Evolutionary conservation across 352 stramenopile genomes (phyloP).

Genomic region (Porosira glacialis): DNA sequence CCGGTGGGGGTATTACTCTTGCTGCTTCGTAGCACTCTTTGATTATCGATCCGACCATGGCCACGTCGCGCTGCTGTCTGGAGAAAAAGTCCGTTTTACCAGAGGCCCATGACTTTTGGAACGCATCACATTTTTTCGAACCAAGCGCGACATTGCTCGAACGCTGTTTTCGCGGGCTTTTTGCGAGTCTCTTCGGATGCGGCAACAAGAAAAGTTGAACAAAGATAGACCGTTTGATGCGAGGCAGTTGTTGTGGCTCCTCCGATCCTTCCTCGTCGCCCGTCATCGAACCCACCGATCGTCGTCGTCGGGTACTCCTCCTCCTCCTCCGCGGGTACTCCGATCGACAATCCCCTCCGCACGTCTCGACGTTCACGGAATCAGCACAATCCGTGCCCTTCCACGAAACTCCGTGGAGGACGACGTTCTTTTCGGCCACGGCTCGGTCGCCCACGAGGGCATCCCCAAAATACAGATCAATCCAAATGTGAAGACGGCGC

Average conservation of each 20-base stretch:
- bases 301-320: no score
- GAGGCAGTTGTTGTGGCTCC: conserved; percentile 29
- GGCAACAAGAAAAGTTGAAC: no score
- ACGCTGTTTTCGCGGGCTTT: no score
- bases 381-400: conserved; percentile 12
- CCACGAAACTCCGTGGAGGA: conserved; percentile 56
- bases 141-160: conserved; percentile 13
- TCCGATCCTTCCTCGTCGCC: no score
- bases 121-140: no score
- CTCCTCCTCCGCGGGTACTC: no score
- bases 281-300: no score
- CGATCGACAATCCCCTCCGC: no score
- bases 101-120: no score
- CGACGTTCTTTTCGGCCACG: conserved; percentile 88
- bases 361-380: no score
- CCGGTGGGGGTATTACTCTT: conserved; percentile 23
- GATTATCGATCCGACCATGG: conserved; percentile 27
- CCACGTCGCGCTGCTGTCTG: conserved; percentile 29
- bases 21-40: conserved; percentile 30
- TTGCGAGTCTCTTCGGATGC: no score
- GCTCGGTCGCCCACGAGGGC: conserved; percentile 82
- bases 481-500: conserved; percentile 87
- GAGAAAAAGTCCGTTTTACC: conserved; percentile 11
- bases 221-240: no score
- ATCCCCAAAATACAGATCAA: conserved; percentile 94